Percentiles rank a stretch among this genome's conserved stretches.
These are phyloP conservation scores for Calonectria pseudoreteaudii DNA, from an alignment of 2,329 filamentous ascomycete genomes.

Conservation along the genomic window DNA sequence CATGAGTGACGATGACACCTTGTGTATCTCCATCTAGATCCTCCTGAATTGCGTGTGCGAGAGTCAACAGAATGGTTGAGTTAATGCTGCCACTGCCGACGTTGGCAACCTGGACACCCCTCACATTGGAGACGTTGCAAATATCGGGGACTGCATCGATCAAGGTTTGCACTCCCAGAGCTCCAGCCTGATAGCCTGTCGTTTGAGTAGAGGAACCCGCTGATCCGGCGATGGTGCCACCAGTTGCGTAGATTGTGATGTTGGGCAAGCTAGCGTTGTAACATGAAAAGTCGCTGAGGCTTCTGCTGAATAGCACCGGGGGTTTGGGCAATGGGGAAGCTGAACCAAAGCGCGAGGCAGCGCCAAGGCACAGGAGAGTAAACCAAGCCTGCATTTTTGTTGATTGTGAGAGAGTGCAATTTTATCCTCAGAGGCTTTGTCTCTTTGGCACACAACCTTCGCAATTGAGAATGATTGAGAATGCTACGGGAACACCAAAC, in stretches of 20 bases:
- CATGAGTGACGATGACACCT: slow-evolving; percentile 72
- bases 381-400: background rate
- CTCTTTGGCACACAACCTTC: background rate
- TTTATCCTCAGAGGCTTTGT: too few species aligned
- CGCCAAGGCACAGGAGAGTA: background rate
- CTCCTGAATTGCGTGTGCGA: slow-evolving; percentile 60
- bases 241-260: slow-evolving; percentile 67
- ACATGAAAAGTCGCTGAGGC: slow-evolving; percentile 38
- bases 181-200: slow-evolving; percentile 55
- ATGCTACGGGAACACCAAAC: background rate
- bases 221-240: slow-evolving; percentile 69
- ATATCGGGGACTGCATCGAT: slow-evolving; percentile 67
- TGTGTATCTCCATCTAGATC: slow-evolving; percentile 53
- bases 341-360: background rate
- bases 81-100: slow-evolving; percentile 63
- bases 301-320: background rate
- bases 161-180: slow-evolving; percentile 61
- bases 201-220: slow-evolving; percentile 59
- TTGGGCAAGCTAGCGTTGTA: slow-evolving; percentile 57
- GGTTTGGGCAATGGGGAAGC: background rate
- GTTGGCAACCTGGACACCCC: slow-evolving; percentile 64
- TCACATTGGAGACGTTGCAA: slow-evolving; percentile 64
- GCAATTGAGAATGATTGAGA: background rate
- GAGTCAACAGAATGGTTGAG: slow-evolving; percentile 58
- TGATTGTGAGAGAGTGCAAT: background rate